Conservation (phyloP, 1,284 basidiomycete species). For the Ceratobasidium papillatum region DNA sequence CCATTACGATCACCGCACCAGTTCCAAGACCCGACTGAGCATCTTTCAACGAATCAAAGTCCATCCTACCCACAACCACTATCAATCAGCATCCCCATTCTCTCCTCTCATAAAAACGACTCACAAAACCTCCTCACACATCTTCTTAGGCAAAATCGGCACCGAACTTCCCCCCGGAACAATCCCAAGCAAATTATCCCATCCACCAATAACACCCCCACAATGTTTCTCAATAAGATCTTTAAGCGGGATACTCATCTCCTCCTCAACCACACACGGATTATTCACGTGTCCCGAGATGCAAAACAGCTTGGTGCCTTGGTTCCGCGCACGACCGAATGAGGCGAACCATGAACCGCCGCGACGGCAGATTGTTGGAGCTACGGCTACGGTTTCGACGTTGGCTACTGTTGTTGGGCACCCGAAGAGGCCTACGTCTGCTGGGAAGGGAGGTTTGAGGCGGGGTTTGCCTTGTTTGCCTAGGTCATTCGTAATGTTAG, state of each 20-base stretch:
- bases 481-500: background rate
- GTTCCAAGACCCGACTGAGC: constrained; percentile 94
- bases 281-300: constrained; percentile 98
- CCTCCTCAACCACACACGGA: constrained; percentile 97
- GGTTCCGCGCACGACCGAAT: constrained; percentile 93
- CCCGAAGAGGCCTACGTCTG: constrained; percentile 96
- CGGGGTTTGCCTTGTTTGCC: constrained; percentile 97
- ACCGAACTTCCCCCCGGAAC: constrained; percentile 96
- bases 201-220: constrained; percentile 92
- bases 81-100: background rate
- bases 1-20: constrained; percentile 98
- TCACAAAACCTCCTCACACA: constrained; percentile 85
- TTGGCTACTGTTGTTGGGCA: constrained; percentile 98
- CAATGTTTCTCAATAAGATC: constrained; percentile 97
- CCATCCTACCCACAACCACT: constrained; percentile 70
- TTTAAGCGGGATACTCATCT: constrained; percentile 96
- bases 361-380: constrained; percentile 94
- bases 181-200: constrained; percentile 95
- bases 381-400: constrained; percentile 97
- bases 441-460: constrained; percentile 99
- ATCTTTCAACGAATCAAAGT: constrained; percentile 97
- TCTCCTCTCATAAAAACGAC: constrained; percentile 51
- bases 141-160: constrained; percentile 87
- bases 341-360: constrained; percentile 92
- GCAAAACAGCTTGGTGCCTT: constrained; percentile 96